Percentiles rank a stretch among this genome's conserved stretches.
phyloP scores from a whole-genome alignment of 2,329 filamentous ascomycete genomes.

The Microdochium bolleyi region DNA sequence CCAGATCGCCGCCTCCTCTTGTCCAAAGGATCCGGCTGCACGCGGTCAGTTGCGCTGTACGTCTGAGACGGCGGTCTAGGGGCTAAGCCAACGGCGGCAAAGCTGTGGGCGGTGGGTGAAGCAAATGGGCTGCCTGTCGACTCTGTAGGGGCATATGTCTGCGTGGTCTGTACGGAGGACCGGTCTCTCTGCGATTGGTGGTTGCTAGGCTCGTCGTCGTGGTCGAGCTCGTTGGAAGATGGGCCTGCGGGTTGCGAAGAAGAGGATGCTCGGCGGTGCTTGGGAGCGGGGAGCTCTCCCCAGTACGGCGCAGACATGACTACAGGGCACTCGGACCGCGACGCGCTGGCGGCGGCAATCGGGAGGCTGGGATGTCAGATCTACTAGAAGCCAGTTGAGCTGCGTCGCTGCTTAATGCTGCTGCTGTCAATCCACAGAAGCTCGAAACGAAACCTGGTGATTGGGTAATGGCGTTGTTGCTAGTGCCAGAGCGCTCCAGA shows the following conservation, averaged over 20 bases:
- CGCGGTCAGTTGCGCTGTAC: slow-evolving; percentile 20
- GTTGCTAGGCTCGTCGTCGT: slow-evolving; percentile 21
- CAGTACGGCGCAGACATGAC: slow-evolving; percentile 47
- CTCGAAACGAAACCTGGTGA: not conserved
- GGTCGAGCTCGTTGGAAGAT: slow-evolving; percentile 20
- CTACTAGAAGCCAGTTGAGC: not conserved
- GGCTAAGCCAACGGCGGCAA: slow-evolving; percentile 43
- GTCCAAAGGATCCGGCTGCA: not conserved
- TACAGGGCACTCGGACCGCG: not conserved
- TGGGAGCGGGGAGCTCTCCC: slow-evolving; percentile 47
- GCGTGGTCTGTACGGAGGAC: slow-evolving; percentile 46
- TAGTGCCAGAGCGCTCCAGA: not conserved
- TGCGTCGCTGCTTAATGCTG: slow-evolving; percentile 1
- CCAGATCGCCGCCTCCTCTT: slow-evolving; percentile 1
- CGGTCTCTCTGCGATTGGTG: slow-evolving; percentile 39
- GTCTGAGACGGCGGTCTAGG: slow-evolving; percentile 52
- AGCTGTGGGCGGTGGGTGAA: slow-evolving; percentile 44
- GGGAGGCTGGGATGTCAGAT: slow-evolving; percentile 9
- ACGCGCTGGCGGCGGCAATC: slow-evolving; percentile 11
- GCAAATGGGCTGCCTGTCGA: slow-evolving; percentile 50
- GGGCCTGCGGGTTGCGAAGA: slow-evolving; percentile 14
- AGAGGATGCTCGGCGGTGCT: slow-evolving; percentile 31
- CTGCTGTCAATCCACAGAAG: not conserved
- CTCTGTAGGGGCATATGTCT: slow-evolving; percentile 46
- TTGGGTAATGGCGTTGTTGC: not conserved